Conservation (phyloP, 805 yeast genomes). For the Saturnispora sekii region DNA sequence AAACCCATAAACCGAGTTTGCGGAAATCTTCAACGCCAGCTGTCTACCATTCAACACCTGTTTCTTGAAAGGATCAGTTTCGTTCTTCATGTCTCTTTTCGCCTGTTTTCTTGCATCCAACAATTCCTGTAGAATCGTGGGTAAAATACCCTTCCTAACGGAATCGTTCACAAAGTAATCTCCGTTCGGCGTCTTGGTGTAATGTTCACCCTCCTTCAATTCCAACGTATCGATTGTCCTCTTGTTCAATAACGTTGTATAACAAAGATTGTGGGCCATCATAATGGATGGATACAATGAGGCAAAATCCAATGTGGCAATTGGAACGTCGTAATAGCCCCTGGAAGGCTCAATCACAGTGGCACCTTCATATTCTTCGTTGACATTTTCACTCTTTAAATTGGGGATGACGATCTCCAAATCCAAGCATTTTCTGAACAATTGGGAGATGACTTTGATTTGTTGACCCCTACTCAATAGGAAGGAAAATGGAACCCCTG, state of each 20-base stretch:
- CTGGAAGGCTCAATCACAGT: conserved; percentile 95
- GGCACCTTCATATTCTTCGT: conserved; percentile 98
- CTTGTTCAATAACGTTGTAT: conserved; percentile 74
- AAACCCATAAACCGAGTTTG: conserved; percentile 97
- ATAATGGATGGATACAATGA: conserved; percentile 95
- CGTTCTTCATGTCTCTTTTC: conserved; percentile 79
- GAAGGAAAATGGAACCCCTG: conserved; percentile 95
- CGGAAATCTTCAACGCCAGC: conserved; percentile 90
- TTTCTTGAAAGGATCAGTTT: conserved; percentile 86
- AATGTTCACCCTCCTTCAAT: conserved; percentile 64
- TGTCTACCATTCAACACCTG: conserved; percentile 97
- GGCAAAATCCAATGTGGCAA: conserved; percentile 96
- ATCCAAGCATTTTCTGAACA: conserved; percentile 84
- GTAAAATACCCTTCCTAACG: conserved; percentile 75
- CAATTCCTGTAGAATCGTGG: conserved; percentile 83
- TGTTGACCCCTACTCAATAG: conserved; percentile 91
- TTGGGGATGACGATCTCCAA: conserved; percentile 87
- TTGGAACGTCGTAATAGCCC: conserved; percentile 95
- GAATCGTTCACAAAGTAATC: conserved; percentile 73
- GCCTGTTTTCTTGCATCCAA: conserved; percentile 90
- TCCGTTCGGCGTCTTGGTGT: conserved; percentile 81
- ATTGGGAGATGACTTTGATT: conserved; percentile 91
- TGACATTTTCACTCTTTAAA: conserved; percentile 66
- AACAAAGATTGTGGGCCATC: conserved; percentile 98
- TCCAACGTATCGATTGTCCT: conserved; percentile 56